Evolutionary conservation across 441 rosid genomes (phyloP), one percentile per base, ranked within the genome.

Genomic region (Gossypium lobatum): DNA sequence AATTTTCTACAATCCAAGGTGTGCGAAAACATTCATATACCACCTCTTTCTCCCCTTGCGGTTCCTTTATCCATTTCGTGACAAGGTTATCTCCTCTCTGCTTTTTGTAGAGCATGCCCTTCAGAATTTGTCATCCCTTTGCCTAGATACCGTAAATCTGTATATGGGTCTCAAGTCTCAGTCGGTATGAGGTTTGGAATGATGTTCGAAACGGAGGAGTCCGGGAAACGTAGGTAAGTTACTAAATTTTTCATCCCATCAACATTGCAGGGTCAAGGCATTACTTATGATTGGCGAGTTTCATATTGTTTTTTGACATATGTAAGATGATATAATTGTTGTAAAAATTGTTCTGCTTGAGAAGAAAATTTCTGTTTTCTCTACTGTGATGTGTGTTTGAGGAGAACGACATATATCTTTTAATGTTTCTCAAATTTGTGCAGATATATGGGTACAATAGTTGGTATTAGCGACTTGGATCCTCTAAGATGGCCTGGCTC

Each of bases 161-260:
- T 95, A 53, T 90, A 82, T 48, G 99, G 98, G 7, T 88, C 96
- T 75, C 96, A 92, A 80, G 84, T 95, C 65, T 93, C 99, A 3
- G 88, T 84, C 73, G 97, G 99, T 53, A 95, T 95, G 98, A 86
- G 99, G 78, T 95, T 95, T 70, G 99, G 99, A 37, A 95, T 93
- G 99, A 95, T 93, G 98, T 95, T 95, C 77, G 98, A 95, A 80
- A 95, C 98, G 1, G 99, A 95, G 64, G 99, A 95, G 78, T 93
- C 99, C 0, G 93, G 94, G 60, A 95, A 95, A 73, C 92, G 98
- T 55, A 87, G 97, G 98, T 90, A 78, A 79, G 70, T 16, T 66
- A 73, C 61, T 20, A 2, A 57, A 57, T 26, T 54, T 34, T 54
- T 52, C 11, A 39, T 14, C 16, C 58, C 20, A 67, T 58, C 55